Evolutionary conservation across 1,284 basidiomycete species (phyloP).

Genomic region (Tilletia walkeri): DNA sequence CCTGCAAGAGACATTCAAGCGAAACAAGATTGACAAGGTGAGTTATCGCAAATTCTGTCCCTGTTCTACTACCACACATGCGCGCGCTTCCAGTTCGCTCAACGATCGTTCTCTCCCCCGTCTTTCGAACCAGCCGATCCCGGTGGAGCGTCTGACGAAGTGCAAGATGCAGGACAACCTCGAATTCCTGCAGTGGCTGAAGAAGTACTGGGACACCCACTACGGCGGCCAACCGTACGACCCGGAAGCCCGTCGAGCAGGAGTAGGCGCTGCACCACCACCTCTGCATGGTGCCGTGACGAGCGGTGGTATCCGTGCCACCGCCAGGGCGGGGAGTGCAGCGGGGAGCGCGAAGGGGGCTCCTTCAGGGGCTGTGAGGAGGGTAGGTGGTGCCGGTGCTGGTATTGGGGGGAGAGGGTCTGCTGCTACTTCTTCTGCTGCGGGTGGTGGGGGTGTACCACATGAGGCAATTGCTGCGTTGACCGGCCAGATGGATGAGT

Average conservation of each 20-base stretch:
- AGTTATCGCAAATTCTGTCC: slow-evolving; percentile 39
- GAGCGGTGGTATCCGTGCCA: slow-evolving; percentile 32
- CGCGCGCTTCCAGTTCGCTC: not conserved
- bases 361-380: not conserved
- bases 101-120: not conserved
- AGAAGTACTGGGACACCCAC: slow-evolving; percentile 91
- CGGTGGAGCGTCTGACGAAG: slow-evolving; percentile 85
- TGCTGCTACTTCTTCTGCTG: slow-evolving; percentile 62
- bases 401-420: slow-evolving; percentile 21
- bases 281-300: slow-evolving; percentile 42
- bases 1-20: slow-evolving; percentile 64
- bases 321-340: slow-evolving; percentile 17
- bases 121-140: slow-evolving; percentile 70
- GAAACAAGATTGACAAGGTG: slow-evolving; percentile 86
- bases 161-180: slow-evolving; percentile 99
- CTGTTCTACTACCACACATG: too few species aligned
- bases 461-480: slow-evolving; percentile 64
- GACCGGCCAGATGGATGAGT: slow-evolving; percentile 76
- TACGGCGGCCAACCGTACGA: slow-evolving; percentile 87
- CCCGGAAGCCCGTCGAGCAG: slow-evolving; percentile 74
- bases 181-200: slow-evolving; percentile 89
- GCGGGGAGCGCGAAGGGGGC: slow-evolving; percentile 20
- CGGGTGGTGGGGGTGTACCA: slow-evolving; percentile 28
- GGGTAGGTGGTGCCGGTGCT: slow-evolving; percentile 61
- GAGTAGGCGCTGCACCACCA: slow-evolving; percentile 58